These are phyloP conservation scores for Camillea tinctor DNA, from an alignment of 2,329 filamentous ascomycete species.

Conservation along the genomic window DNA sequence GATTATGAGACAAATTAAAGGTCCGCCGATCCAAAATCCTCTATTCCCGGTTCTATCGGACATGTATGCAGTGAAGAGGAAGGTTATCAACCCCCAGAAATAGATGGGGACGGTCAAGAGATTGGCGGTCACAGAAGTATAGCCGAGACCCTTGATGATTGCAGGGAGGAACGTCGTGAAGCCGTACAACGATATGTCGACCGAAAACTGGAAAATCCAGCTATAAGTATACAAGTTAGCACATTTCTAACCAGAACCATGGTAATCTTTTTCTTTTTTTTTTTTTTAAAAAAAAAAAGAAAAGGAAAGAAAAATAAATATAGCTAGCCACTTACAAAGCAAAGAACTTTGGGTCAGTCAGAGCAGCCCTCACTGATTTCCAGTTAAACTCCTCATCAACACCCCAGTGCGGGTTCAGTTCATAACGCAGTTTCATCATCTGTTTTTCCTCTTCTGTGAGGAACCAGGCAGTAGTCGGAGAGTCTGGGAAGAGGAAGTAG, in stretches of 20 bases:
- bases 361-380: constrained; percentile 21
- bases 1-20: constrained; percentile 25
- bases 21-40: constrained; percentile 24
- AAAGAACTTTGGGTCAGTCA: constrained; percentile 34
- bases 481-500: constrained; percentile 27
- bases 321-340: constrained; percentile 18
- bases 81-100: constrained; percentile 23
- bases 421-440: constrained; percentile 28
- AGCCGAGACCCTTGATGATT: constrained; percentile 36
- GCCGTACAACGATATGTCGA: constrained; percentile 36
- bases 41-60: constrained; percentile 27
- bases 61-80: constrained; percentile 25
- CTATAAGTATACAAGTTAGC: background rate
- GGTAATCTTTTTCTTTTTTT: too few relatives aligned
- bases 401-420: constrained; percentile 27
- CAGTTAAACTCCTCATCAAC: constrained; percentile 27
- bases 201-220: constrained; percentile 30
- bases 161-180: constrained; percentile 36
- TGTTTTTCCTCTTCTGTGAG: constrained; percentile 24
- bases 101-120: constrained; percentile 38
- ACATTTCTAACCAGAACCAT: background rate
- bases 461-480: constrained; percentile 31
- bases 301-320: too few relatives aligned
- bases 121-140: constrained; percentile 33
- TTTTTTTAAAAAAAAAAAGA: too few relatives aligned